A percentile compares a stretch with the other conserved stretches of the same genome.
These are phyloP conservation scores for Oryza coarctata DNA, from an alignment of 176 grass and related monocot genomes.

Conservation along the genomic window DNA sequence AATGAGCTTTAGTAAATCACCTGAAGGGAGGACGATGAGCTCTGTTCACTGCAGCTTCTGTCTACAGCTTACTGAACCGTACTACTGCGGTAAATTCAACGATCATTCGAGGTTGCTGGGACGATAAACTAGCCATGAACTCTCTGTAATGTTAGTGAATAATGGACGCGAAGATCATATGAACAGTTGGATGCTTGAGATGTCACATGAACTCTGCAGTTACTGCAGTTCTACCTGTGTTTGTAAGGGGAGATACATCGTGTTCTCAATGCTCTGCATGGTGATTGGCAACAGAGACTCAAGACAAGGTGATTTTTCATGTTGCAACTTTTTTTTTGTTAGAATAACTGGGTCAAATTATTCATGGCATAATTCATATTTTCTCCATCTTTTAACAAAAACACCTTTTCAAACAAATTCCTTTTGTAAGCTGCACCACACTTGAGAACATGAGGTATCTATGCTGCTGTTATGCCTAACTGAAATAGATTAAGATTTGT, in stretches of 20 bases:
- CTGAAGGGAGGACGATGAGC: neutral
- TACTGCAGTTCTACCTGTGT: neutral
- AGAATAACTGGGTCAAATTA: too few species aligned
- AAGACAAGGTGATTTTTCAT: too few species aligned
- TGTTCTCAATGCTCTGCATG: too few species aligned
- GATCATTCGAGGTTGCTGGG: neutral
- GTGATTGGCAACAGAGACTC: too few species aligned
- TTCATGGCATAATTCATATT: too few species aligned
- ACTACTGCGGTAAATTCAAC: neutral
- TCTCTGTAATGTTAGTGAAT: neutral
- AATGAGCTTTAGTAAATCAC: neutral
- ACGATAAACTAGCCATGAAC: neutral
- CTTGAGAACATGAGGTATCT: too few species aligned
- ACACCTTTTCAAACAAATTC: neutral
- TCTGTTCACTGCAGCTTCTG: too few species aligned
- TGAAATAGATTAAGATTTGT: neutral
- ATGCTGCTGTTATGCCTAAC: neutral
- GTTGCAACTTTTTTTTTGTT: too few species aligned
- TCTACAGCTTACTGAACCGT: neutral
- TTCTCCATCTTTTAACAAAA: too few species aligned
- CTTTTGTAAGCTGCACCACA: neutral
- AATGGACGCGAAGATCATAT: neutral
- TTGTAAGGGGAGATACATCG: neutral
- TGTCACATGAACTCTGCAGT: neutral
- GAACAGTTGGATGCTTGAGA: neutral